phyloP scores from a whole-genome alignment of 208 protist genomes.

The Acanthamoeba lugdunensis region DNA sequence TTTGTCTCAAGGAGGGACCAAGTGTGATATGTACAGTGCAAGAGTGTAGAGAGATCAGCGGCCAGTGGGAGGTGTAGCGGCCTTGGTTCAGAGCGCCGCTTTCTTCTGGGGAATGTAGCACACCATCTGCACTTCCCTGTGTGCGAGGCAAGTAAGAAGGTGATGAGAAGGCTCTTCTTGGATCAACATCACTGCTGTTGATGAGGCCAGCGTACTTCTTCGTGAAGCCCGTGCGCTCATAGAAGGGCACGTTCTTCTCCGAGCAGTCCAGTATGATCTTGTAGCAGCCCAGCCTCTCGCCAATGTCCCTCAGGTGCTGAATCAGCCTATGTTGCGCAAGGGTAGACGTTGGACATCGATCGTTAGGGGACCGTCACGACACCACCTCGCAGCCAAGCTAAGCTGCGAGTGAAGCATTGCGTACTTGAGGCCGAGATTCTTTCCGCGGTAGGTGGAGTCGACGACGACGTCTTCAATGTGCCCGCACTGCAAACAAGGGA shows the following conservation, averaged over 20 bases:
- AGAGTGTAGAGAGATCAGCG: too few relatives aligned
- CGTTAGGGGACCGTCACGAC: too few relatives aligned
- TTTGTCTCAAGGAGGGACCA: too few relatives aligned
- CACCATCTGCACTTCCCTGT: conserved; percentile 55
- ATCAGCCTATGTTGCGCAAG: conserved; percentile 73
- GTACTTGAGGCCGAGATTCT: conserved; percentile 84
- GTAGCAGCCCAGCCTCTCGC: conserved; percentile 78
- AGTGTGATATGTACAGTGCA: too few relatives aligned
- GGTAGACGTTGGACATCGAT: not conserved
- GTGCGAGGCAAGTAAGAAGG: not conserved
- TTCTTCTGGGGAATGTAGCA: conserved; percentile 54
- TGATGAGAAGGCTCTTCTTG: conserved; percentile 75
- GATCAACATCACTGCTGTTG: too few relatives aligned
- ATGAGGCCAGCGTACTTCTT: conserved; percentile 76
- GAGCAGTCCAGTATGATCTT: conserved; percentile 89
- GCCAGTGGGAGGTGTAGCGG: too few relatives aligned
- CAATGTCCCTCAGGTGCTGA: conserved; percentile 74
- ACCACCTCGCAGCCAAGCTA: not conserved
- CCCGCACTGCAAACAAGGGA: conserved; percentile 76
- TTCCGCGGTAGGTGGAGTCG: conserved; percentile 82
- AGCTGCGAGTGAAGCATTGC: not conserved
- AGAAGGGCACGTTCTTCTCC: conserved; percentile 88
- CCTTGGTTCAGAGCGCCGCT: conserved; percentile 5
- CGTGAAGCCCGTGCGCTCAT: conserved; percentile 86
- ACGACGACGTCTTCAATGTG: conserved; percentile 92